A percentile compares a stretch with the other conserved stretches of the same genome.
Evolutionary conservation across 2,329 filamentous ascomycete species (phyloP).

Genomic region (Lachnellula hyalina): DNA sequence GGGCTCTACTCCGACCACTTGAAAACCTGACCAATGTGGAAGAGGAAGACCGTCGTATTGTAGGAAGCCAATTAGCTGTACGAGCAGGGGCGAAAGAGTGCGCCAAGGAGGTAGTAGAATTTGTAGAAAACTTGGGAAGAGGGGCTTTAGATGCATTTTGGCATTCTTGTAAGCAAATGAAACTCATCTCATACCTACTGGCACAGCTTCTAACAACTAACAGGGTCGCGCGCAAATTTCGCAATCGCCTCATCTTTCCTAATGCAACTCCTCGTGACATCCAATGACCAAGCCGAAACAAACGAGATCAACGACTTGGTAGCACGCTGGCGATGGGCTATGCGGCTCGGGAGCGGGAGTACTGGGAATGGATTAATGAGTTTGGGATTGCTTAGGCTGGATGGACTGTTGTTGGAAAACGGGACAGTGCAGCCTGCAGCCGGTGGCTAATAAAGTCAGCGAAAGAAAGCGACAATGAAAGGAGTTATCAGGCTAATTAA

Average conservation of each 20-base stretch:
- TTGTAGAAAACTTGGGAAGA: conserved; percentile 26
- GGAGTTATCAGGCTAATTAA: not conserved
- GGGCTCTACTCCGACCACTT: conserved; percentile 30
- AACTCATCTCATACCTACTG: not conserved
- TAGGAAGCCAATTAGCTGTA: conserved; percentile 22
- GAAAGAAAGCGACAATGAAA: not conserved
- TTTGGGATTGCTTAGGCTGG: conserved; percentile 27
- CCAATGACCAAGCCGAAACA: conserved; percentile 23
- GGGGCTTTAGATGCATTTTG: conserved; percentile 29
- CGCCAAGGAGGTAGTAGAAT: conserved; percentile 31
- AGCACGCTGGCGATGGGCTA: conserved; percentile 28
- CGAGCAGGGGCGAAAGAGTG: conserved; percentile 29
- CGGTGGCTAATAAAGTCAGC: not conserved
- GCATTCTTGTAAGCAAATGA: conserved; percentile 27
- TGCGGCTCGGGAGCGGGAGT: conserved; percentile 25
- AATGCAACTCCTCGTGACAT: conserved; percentile 29
- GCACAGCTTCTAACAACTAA: not conserved
- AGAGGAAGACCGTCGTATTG: conserved; percentile 22
- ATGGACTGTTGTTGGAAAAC: conserved; percentile 26
- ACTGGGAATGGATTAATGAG: conserved; percentile 28
- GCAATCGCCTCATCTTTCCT: conserved; percentile 31
- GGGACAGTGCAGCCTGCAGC: conserved; percentile 7
- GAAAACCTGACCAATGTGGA: conserved; percentile 24
- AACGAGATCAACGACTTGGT: conserved; percentile 27
- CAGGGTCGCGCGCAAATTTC: conserved; percentile 31